phyloP scores from a whole-genome alignment of 1,284 basidiomycete genomes.

The Trichosporon asahii region DNA sequence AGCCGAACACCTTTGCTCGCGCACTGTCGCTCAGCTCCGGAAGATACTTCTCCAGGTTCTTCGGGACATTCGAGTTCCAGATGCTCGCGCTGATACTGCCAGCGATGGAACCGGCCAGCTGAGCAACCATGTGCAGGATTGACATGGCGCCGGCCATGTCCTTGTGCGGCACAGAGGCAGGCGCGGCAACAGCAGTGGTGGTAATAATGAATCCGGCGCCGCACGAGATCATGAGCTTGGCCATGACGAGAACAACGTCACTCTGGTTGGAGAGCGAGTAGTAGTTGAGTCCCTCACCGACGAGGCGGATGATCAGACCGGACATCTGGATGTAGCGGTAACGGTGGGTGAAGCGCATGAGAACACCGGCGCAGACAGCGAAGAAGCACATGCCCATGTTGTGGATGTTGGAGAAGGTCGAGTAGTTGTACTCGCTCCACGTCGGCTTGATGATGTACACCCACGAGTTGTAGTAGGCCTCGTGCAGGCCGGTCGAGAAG shows the following conservation, averaged over 20 bases:
- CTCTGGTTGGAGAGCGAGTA: constrained; percentile 7
- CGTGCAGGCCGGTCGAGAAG: constrained; percentile 44
- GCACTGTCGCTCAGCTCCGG: constrained; percentile 31
- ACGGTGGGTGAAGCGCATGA: constrained; percentile 49
- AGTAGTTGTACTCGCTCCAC: constrained; percentile 37
- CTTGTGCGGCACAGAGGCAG: constrained; percentile 49
- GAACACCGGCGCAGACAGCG: constrained; percentile 45
- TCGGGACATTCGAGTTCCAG: constrained; percentile 40
- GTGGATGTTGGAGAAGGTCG: constrained; percentile 37
- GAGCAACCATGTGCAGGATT: constrained; percentile 49
- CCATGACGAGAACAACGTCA: constrained; percentile 39
- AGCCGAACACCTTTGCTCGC: constrained; percentile 36
- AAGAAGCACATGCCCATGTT: constrained; percentile 49
- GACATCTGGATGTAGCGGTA: constrained; percentile 50
- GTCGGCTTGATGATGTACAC: constrained; percentile 45
- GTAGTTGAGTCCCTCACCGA: constrained; percentile 24
- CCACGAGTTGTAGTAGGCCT: constrained; percentile 50
- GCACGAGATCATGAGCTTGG: constrained; percentile 29
- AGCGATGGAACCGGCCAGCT: constrained; percentile 50
- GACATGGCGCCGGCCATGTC: constrained; percentile 51
- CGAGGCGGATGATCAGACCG: constrained; percentile 35
- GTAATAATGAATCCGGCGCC: constrained; percentile 41
- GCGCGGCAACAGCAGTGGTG: constrained; percentile 46
- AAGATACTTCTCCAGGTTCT: constrained; percentile 32
- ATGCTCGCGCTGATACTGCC: constrained; percentile 41